Base-by-base conservation (phyloP, 345 rosid species). In the Hibiscus syriacus region DNA sequence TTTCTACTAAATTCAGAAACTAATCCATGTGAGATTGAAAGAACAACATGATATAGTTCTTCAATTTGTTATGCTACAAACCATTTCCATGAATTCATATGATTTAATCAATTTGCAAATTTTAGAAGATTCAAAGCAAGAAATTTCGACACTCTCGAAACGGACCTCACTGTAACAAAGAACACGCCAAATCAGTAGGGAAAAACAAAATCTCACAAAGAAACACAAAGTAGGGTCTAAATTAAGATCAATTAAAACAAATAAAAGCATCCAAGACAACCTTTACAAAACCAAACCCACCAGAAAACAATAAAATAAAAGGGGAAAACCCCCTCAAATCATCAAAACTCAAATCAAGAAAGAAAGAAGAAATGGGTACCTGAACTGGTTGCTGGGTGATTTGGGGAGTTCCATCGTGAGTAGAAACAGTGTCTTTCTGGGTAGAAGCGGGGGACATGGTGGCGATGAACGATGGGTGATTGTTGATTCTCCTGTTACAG, bases 391-490 rank as follows among this genome's bases (percentile, higher is more conserved):
- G 63, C 3, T 25, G 64, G 16, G 64, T 11, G 62, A 39, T 41
- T 17, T 55, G 52, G 71, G 41, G 6, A 55, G 71, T 6, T 17
- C 26, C 64, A 11, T 54, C 62, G 13, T 67, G 62, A 13, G 61
- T 3, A 14, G 71, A 67, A 54, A 23, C 34, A 20, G 46, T 10
- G 59, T 22, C 70, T 34, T 66, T 66, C 32, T 66, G 60, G 60
- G 60, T 53, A 59, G 70, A 32, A 32, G 19, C 26, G 25, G 41
- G 16, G 41, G 62, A 57, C 10, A 57, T 34, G 48, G 48, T 20
- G 17, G 65, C 65, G 49, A 38, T 60, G 49, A 38, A 38, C 22
- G 65, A 60, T 12, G 49, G 30, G 65, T 60, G 39, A 5, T 57
- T 29, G 29, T 19, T 17, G 45, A 49, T 49, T 65, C 57, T 65